Evolutionary conservation across 257 asterid species (phyloP).

Genomic region (Catharanthus roseus): DNA sequence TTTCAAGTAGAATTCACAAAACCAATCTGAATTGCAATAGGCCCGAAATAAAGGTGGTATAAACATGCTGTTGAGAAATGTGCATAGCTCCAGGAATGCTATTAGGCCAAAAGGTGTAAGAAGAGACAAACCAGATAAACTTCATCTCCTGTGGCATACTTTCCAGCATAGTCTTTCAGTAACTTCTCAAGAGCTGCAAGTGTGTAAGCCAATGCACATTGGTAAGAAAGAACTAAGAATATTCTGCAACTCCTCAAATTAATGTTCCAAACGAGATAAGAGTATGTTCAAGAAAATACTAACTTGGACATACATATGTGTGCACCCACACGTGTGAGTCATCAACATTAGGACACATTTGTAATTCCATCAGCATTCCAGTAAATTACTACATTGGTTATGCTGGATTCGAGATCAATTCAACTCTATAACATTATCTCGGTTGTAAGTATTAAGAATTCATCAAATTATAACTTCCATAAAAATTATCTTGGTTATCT

Average conservation of each 20-base stretch:
- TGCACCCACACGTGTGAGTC: no score
- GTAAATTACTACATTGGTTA: no score
- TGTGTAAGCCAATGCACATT: neutral
- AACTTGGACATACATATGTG: neutral
- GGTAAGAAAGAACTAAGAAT: neutral
- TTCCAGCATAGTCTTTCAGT: conserved; percentile 58
- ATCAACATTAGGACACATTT: neutral
- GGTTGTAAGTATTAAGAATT: no score
- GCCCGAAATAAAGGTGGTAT: neutral
- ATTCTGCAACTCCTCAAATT: neutral
- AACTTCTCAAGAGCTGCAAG: conserved; percentile 69
- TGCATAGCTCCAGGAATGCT: neutral
- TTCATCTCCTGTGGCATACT: conserved; percentile 73
- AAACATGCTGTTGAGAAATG: neutral
- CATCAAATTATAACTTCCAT: no score
- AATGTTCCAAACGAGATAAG: neutral
- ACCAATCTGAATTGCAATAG: neutral
- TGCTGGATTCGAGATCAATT: no score
- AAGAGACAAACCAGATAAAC: conserved; percentile 47
- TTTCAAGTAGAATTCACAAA: neutral
- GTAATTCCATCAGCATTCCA: no score
- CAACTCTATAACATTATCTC: no score
- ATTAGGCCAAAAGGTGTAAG: neutral
- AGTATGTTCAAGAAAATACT: neutral
- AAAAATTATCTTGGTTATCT: no score